Evolutionary conservation across 129 eudicot species (phyloP), one percentile per base, ranked within the genome.

Genomic region (Solidago caesia): DNA sequence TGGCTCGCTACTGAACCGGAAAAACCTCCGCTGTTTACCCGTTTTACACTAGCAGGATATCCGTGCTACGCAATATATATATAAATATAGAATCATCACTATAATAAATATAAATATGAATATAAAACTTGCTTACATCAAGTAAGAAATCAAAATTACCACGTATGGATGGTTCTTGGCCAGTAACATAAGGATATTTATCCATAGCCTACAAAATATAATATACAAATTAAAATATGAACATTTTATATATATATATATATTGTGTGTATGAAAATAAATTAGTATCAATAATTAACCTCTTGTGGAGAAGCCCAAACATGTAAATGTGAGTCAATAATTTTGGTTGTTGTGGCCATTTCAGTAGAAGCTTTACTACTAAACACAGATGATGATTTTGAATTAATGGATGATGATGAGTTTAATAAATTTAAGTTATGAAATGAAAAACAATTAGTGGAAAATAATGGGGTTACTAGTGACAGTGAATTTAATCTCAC

Each of bases 221-320:
- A 33, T 33, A 33, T 33, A 33, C 0, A 51, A 52, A 11, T 10
- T 13, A 4, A 12, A 3, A 52, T 0, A 48, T 48, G 0, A 48
- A 48, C 10, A 4, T 0, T 5, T 13, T 48, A 0, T 7, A 8
- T 48, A 8, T 48, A 8, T 48, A 0, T 21, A 21, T 21, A 21
- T 21, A 21, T 21, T 48, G 55, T 7, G 13, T 6, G 10, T 48
- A 7, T 48, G n/a, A 52, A 4, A 52, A 10, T 13, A 15, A 52
- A 48, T 7, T 21, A 21, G 21, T 21, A 21, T 21, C 21, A 21
- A 21, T 60, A 26, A 59, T 26, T 2, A 73, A 91, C 97, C 88
- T 87, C 84, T 84, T 87, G 82, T 7, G 96, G 84, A 52, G 97
- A 92, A 11, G 97, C 96, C 97, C 97, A 92, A 47, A 89, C 87